A percentile compares a stretch with the other conserved stretches of the same genome.
phyloP scores from a whole-genome alignment of 495 filamentous ascomycete genomes.

The Hypomontagnella monticulosa region DNA sequence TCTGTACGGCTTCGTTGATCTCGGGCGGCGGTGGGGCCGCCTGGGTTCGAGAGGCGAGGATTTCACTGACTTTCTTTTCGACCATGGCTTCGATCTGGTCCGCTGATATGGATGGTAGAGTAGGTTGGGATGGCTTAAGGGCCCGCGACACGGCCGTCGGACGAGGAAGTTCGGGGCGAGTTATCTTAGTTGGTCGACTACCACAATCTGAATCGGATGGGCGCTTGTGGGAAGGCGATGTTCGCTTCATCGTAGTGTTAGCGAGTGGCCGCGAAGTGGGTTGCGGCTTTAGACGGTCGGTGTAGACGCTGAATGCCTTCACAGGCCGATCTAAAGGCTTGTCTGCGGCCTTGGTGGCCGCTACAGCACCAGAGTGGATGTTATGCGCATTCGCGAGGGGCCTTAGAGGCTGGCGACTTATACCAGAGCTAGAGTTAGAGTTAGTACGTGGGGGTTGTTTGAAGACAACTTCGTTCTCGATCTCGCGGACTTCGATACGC shows the following conservation, averaged over 20 bases:
- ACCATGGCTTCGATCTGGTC: slow-evolving; percentile 91
- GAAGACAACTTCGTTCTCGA: slow-evolving; percentile 91
- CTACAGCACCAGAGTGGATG: slow-evolving; percentile 56
- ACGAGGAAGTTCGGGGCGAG: slow-evolving; percentile 46
- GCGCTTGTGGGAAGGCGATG: slow-evolving; percentile 55
- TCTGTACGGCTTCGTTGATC: slow-evolving; percentile 80
- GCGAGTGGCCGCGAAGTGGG: slow-evolving; percentile 41
- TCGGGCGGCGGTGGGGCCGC: slow-evolving; percentile 58
- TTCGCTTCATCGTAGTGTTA: slow-evolving; percentile 50
- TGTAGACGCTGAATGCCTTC: slow-evolving; percentile 85
- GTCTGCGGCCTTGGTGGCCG: slow-evolving; percentile 54
- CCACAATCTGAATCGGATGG: slow-evolving; percentile 52
- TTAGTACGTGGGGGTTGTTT: slow-evolving; percentile 71
- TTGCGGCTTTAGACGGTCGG: slow-evolving; percentile 69
- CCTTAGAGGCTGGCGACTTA: slow-evolving; percentile 78
- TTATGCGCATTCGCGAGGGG: slow-evolving; percentile 75
- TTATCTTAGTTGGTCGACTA: slow-evolving; percentile 54
- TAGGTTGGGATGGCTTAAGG: slow-evolving; percentile 50
- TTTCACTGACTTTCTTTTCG: slow-evolving; percentile 88
- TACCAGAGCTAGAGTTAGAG: slow-evolving; percentile 55
- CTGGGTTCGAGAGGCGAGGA: slow-evolving; percentile 75
- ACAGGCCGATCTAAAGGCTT: slow-evolving; percentile 73
- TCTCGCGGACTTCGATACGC: slow-evolving; percentile 93
- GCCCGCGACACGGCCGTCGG: slow-evolving; percentile 46
- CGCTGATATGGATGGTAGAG: slow-evolving; percentile 66